Evolutionary conservation across 331 rosid species (phyloP).

Genomic region (Malus hybrid): DNA sequence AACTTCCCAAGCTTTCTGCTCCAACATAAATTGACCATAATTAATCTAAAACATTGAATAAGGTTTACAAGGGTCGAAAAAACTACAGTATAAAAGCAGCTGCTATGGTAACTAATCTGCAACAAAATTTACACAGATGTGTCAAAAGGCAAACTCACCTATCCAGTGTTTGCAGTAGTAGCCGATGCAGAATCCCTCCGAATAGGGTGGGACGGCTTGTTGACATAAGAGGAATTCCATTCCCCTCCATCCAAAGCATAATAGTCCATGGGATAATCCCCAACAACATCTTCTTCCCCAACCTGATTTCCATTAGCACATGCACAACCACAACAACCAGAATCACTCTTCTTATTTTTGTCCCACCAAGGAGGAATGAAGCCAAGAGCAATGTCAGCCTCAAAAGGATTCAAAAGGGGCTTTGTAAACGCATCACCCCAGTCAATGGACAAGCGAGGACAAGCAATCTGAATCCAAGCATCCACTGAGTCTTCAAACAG

Average conservation of each 20-base stretch:
- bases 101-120: too few species aligned
- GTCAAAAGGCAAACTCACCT: neutral
- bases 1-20: too few species aligned
- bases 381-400: slow-evolving; percentile 84
- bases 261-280: slow-evolving; percentile 91
- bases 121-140: too few species aligned
- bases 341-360: slow-evolving; percentile 19
- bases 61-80: too few species aligned
- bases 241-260: slow-evolving; percentile 92
- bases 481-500: slow-evolving; percentile 75
- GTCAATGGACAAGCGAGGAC: slow-evolving; percentile 85
- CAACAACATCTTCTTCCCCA: slow-evolving; percentile 25
- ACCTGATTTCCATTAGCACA: slow-evolving; percentile 18
- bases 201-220: slow-evolving; percentile 41
- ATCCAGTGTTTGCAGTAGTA: neutral
- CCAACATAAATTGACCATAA: too few species aligned
- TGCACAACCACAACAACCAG: slow-evolving; percentile 16
- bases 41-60: too few species aligned
- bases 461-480: slow-evolving; percentile 95
- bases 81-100: too few species aligned
- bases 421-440: slow-evolving; percentile 91
- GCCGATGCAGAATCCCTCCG: slow-evolving; percentile 20
- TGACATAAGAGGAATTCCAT: slow-evolving; percentile 79
- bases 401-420: slow-evolving; percentile 81
- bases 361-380: slow-evolving; percentile 92